phyloP scores from a whole-genome alignment of 805 yeast genomes.

The Candida sakaeoensis region DNA sequence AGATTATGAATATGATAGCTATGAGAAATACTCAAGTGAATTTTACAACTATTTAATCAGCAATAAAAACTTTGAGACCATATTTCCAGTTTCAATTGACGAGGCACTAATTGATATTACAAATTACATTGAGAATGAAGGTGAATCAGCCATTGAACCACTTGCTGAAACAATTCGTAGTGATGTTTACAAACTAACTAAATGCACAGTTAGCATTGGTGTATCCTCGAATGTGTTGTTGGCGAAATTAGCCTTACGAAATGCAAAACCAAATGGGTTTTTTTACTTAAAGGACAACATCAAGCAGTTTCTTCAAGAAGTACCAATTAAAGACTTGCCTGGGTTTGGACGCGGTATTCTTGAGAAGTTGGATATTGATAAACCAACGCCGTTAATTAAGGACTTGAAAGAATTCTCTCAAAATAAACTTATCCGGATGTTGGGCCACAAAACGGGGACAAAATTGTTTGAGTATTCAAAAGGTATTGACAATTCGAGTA shows the following conservation, averaged over 20 bases:
- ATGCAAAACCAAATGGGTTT: constrained; percentile 79
- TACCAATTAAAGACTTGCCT: constrained; percentile 46
- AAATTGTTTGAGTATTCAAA: constrained; percentile 57
- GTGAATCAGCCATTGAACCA: constrained; percentile 10
- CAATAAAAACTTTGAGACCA: constrained; percentile 39
- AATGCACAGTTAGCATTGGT: constrained; percentile 78
- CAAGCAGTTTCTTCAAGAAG: constrained; percentile 30
- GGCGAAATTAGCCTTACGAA: constrained; percentile 69
- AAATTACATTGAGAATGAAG: constrained; percentile 12
- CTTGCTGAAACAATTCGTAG: constrained; percentile 36
- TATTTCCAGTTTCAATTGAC: constrained; percentile 86
- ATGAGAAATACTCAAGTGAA: constrained; percentile 59
- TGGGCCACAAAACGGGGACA: constrained; percentile 71
- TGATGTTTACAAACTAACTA: constrained; percentile 41
- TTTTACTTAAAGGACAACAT: constrained; percentile 31
- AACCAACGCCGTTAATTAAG: constrained; percentile 19
- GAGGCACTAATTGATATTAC: constrained; percentile 80
- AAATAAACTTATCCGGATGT: constrained; percentile 34
- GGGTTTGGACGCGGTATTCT: constrained; percentile 58
- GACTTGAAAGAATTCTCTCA: constrained; percentile 36
- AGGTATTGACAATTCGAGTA: constrained; percentile 65
- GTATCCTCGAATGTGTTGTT: constrained; percentile 67
- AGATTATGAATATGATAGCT: constrained; percentile 70
- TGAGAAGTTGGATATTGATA: constrained; percentile 39
- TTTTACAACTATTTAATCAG: constrained; percentile 60